Percentiles rank a stretch among this genome's conserved stretches.
Conservation (phyloP, 2,329 filamentous ascomycete species). For the Gliomastix tumulicola region DNA sequence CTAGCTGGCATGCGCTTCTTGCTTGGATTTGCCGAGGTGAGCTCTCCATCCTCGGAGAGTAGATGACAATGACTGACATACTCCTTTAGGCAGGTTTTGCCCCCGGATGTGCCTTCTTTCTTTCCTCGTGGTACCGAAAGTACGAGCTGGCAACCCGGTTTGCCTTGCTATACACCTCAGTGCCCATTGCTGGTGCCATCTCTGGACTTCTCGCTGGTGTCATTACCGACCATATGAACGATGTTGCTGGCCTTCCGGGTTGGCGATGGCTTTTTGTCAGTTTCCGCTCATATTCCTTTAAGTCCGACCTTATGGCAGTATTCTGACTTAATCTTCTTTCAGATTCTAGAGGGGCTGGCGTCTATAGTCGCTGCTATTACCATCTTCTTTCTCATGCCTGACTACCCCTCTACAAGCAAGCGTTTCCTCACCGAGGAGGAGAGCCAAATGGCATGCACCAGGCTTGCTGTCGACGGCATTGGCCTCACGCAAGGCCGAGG, state of each 20-base stretch:
- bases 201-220: constrained; percentile 11
- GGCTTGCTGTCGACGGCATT: constrained; percentile 4
- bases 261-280: constrained; percentile 19
- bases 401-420: constrained; percentile 5
- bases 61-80: too few relatives aligned
- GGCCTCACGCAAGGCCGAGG: constrained; percentile 2
- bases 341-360: constrained; percentile 6
- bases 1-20: constrained; percentile 11
- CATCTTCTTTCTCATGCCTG: constrained; percentile 5
- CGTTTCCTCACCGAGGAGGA: constrained; percentile 4
- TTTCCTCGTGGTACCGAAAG: constrained; percentile 13
- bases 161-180: constrained; percentile 11
- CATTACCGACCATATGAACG: constrained; percentile 13
- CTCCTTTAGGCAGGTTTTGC: constrained; percentile 10
- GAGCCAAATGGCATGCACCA: constrained; percentile 1
- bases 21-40: constrained; percentile 11
- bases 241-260: constrained; percentile 11
- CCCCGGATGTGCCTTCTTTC: constrained; percentile 14
- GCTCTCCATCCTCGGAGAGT: too few relatives aligned
- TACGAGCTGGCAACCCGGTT: constrained; percentile 13
- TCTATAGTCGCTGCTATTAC: constrained; percentile 3
- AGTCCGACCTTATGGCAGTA: background rate
- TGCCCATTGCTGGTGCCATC: constrained; percentile 12
- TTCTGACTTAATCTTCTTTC: background rate
- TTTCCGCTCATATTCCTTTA: background rate